These are phyloP conservation scores for Kwoniella newhampshirensis DNA, from an alignment of 768 basidiomycete species.

Conservation along the genomic window DNA sequence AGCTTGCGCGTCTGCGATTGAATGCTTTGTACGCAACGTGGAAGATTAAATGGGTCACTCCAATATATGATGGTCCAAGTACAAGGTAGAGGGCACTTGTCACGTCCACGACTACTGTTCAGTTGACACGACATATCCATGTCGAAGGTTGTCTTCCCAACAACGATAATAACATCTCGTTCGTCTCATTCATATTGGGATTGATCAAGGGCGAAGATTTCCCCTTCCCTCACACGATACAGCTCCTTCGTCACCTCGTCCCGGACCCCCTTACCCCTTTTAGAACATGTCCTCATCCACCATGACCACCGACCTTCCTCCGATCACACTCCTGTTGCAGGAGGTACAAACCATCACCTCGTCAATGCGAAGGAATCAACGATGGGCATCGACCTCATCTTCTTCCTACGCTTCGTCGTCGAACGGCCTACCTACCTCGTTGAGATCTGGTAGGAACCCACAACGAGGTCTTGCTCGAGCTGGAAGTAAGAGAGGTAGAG, in stretches of 20 bases:
- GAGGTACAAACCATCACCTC: conserved; percentile 90
- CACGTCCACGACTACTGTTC: too few relatives aligned
- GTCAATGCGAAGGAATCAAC: conserved; percentile 94
- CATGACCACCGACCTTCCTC: conserved; percentile 38
- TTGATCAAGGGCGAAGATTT: too few relatives aligned
- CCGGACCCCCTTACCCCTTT: too few relatives aligned
- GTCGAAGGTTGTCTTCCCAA: too few relatives aligned
- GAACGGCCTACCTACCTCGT: conserved; percentile 27
- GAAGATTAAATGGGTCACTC: conserved; percentile 1
- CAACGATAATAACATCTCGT: too few relatives aligned
- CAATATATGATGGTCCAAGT: background rate
- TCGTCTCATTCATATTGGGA: too few relatives aligned
- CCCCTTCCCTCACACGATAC: too few relatives aligned
- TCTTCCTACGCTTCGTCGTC: conserved; percentile 31
- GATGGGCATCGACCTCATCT: conserved; percentile 71
- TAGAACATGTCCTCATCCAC: conserved; percentile 3
- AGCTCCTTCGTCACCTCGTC: too few relatives aligned
- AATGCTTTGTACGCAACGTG: background rate
- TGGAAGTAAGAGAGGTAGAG: conserved; percentile 46
- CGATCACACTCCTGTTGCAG: conserved; percentile 64
- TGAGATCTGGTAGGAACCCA: conserved; percentile 16
- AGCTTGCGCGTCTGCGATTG: conserved; percentile 10
- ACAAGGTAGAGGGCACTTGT: too few relatives aligned
- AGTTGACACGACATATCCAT: too few relatives aligned
- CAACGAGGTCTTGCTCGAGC: conserved; percentile 7